Evolutionary conservation across 2,329 filamentous ascomycete genomes (phyloP), one percentile per base, ranked within the genome.

Genomic region (Alternaria tenuissima): DNA sequence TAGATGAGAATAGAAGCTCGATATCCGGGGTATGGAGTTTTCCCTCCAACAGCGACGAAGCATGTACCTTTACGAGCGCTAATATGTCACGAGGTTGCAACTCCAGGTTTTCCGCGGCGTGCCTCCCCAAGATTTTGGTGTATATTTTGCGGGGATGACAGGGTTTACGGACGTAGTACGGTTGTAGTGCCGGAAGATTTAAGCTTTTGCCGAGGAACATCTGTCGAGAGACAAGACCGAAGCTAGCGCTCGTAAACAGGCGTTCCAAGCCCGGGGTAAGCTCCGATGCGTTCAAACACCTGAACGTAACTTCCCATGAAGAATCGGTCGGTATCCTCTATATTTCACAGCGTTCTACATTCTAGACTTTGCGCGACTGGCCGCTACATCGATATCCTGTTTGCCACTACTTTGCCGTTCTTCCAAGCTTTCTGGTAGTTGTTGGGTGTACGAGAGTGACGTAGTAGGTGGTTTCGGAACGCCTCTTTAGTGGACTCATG

Each of bases 161-260:
- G 30, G 55, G 39, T 41, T 14, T 47, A 18, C 12, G 20, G 28
- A 20, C 20, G 39, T 59, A 52, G 51, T 24, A 42, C 32, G 55
- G 34, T 12, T 18, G 26, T 59, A 52, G 46, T 28, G 46, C 32
- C 55, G 59, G 56, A 59, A 59, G 41, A 41, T 42, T 48, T 52
- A 62, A 62, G 59, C 55, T 52, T 62, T 62, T 52, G 56, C 59
- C 59, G 52, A 62, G 55, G 43, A 24, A 44, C 28, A 42, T 26
- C 20, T 26, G 38, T 24, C 51, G 20, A 54, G 32, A 14, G 8
- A 52, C 38, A 59, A 59, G 59, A 52, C 42, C 18, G 22, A n/a
- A 14, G 8, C 32, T 20, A 38, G 30, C 32, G 28, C 34, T 36
- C 39, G 11, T 16, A 16, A 24, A 42, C 20, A 42, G 20, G 39